Evolutionary conservation across 805 yeast species (phyloP).

Genomic region (Metschnikowia similis): DNA sequence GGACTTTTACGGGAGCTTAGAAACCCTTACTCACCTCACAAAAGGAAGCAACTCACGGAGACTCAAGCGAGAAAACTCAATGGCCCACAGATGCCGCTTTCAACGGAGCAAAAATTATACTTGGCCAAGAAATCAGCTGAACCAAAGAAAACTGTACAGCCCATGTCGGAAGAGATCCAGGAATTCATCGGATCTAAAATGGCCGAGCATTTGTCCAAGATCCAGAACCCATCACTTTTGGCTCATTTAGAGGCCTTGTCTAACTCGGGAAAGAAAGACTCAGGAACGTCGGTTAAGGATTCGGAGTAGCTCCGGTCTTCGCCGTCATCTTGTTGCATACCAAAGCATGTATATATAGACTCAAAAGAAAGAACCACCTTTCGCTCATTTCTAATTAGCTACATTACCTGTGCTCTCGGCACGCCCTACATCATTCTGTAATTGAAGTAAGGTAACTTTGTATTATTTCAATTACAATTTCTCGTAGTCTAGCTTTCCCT

Average conservation of each 20-base stretch:
- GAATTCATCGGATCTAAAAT: slow-evolving; percentile 50
- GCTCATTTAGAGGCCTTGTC: slow-evolving; percentile 40
- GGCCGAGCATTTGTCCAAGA: slow-evolving; percentile 35
- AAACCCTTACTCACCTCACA: slow-evolving; percentile 70
- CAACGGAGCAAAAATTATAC: slow-evolving; percentile 58
- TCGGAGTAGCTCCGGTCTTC: background rate
- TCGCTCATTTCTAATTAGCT: background rate
- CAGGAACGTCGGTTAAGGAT: background rate
- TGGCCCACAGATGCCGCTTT: slow-evolving; percentile 75
- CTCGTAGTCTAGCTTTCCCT: slow-evolving; percentile 93
- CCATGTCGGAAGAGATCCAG: slow-evolving; percentile 50
- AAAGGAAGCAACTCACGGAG: slow-evolving; percentile 49
- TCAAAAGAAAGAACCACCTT: background rate
- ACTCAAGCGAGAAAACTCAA: slow-evolving; percentile 57
- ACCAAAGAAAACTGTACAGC: slow-evolving; percentile 32
- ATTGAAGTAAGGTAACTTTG: background rate
- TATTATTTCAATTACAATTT: slow-evolving; percentile 51
- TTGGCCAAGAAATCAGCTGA: slow-evolving; percentile 46
- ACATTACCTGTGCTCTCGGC: background rate
- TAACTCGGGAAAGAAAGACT: background rate
- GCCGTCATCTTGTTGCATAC: slow-evolving; percentile 4
- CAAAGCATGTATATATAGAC: slow-evolving; percentile 13
- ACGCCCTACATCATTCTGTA: background rate
- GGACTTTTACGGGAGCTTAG: slow-evolving; percentile 66
- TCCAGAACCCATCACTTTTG: slow-evolving; percentile 32